Conservation (phyloP, 371 early-diverging fungal species). For the Apophysomyces variabilis region DNA sequence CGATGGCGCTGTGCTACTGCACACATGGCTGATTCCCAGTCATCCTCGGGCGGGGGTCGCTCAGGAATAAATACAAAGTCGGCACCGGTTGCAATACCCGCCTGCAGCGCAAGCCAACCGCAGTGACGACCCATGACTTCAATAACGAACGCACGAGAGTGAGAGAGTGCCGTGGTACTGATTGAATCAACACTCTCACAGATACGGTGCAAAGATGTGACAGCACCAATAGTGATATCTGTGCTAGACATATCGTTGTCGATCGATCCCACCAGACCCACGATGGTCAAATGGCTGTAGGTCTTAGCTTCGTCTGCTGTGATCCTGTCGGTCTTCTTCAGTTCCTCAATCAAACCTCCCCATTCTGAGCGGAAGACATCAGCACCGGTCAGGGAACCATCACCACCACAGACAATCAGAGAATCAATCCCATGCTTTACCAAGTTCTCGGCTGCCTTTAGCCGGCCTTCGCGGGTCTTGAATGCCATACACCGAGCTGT, state of each 20-base stretch:
- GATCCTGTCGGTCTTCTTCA: slow-evolving; percentile 63
- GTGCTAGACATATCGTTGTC: slow-evolving; percentile 97
- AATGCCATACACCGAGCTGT: slow-evolving; percentile 93
- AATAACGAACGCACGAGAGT: slow-evolving; percentile 96
- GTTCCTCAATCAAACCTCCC: slow-evolving; percentile 78
- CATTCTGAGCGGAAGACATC: slow-evolving; percentile 93
- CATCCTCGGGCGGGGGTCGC: slow-evolving; percentile 83
- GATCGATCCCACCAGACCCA: slow-evolving; percentile 94
- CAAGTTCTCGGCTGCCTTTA: slow-evolving; percentile 85
- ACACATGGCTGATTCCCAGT: slow-evolving; percentile 91
- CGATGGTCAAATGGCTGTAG: slow-evolving; percentile 80
- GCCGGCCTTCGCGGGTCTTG: slow-evolving; percentile 84
- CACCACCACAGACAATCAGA: slow-evolving; percentile 96
- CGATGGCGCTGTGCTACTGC: slow-evolving; percentile 75
- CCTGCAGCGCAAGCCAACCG: slow-evolving; percentile 99
- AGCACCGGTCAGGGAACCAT: slow-evolving; percentile 97
- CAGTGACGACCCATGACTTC: slow-evolving; percentile 99
- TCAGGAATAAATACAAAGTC: slow-evolving; percentile 99
- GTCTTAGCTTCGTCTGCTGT: slow-evolving; percentile 58
- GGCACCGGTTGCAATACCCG: slow-evolving; percentile 84
- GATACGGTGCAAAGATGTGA: slow-evolving; percentile 94
- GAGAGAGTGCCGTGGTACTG: slow-evolving; percentile 93
- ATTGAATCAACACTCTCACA: slow-evolving; percentile 96
- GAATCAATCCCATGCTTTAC: slow-evolving; percentile 92
- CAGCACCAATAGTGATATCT: slow-evolving; percentile 96